Percentiles rank a stretch among this genome's conserved stretches.
Evolutionary conservation across 1,139 yeast genomes (phyloP).

Genomic region (Yamadazyma blattariae): DNA sequence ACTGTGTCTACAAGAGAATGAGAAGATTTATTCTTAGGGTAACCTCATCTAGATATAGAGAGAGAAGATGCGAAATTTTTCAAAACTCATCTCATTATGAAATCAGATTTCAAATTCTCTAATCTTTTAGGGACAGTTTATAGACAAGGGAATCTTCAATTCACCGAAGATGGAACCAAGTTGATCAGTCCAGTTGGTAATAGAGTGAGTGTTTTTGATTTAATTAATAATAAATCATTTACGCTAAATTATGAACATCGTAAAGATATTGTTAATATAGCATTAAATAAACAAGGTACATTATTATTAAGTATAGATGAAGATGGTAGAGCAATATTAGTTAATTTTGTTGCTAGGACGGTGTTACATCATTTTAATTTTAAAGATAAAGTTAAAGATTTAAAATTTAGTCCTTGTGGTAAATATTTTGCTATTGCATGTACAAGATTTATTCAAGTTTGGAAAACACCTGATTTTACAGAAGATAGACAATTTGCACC

Average conservation of each 20-base stretch:
- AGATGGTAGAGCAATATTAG: constrained; percentile 91
- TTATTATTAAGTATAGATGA: constrained; percentile 81
- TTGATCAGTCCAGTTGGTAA: constrained; percentile 93
- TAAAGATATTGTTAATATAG: constrained; percentile 74
- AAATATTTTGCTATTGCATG: constrained; percentile 80
- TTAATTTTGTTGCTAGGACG: constrained; percentile 76
- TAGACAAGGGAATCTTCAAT: constrained; percentile 85
- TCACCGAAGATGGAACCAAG: constrained; percentile 81
- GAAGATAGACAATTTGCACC: constrained; percentile 92
- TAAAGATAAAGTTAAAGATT: constrained; percentile 69
- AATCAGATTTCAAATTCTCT: constrained; percentile 60
- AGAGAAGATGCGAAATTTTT: constrained; percentile 6
- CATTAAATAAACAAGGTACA: constrained; percentile 79
- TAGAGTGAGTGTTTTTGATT: constrained; percentile 84
- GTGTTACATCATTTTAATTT: constrained; percentile 96
- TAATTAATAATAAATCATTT: constrained; percentile 78
- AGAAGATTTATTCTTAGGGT: too few species aligned
- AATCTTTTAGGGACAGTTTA: constrained; percentile 93
- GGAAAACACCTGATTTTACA: constrained; percentile 83
- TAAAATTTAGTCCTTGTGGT: constrained; percentile 90
- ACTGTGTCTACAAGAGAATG: too few species aligned
- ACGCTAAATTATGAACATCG: constrained; percentile 94
- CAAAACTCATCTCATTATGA: constrained; percentile 27
- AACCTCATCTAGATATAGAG: neutral
- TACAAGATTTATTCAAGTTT: constrained; percentile 81